These are phyloP conservation scores for Pseudopithomyces chartarum DNA, from an alignment of 2,329 filamentous ascomycete genomes.

Conservation along the genomic window DNA sequence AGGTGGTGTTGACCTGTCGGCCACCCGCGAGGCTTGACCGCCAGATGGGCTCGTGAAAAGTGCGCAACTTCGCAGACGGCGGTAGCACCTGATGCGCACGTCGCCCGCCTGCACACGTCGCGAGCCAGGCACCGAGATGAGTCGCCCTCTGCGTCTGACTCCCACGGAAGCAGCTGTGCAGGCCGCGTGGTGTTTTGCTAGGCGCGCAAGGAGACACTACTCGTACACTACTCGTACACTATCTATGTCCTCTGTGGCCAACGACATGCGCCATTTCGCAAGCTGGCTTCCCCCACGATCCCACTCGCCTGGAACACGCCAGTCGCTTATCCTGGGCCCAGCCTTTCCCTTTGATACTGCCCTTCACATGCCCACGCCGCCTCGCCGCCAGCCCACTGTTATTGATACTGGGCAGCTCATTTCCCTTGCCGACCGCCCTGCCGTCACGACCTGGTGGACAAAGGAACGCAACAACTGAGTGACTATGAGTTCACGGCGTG, in stretches of 20 bases:
- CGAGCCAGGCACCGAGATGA: background rate
- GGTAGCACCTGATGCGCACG: background rate
- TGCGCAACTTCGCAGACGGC: constrained; percentile 5
- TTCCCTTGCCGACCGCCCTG: background rate
- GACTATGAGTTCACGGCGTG: too few species aligned
- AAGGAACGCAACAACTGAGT: background rate
- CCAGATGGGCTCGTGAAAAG: background rate
- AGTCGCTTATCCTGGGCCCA: constrained; percentile 3
- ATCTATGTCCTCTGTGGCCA: too few species aligned
- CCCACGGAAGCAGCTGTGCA: background rate
- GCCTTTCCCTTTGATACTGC: constrained; percentile 11
- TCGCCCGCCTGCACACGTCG: background rate
- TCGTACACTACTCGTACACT: too few species aligned
- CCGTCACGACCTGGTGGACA: background rate
- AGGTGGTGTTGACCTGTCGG: background rate
- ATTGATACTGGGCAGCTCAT: background rate
- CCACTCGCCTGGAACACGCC: background rate
- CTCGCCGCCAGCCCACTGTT: background rate
- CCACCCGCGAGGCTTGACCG: background rate
- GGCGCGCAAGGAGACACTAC: constrained; percentile 1
- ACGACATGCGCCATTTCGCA: constrained; percentile 5
- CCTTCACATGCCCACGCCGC: constrained; percentile 23
- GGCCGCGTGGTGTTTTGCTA: constrained; percentile 2
- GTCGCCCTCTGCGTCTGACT: background rate
- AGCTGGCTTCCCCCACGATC: constrained; percentile 1